Conservation (phyloP, 2,329 filamentous ascomycete genomes). For the Alternaria arborescens region DNA sequence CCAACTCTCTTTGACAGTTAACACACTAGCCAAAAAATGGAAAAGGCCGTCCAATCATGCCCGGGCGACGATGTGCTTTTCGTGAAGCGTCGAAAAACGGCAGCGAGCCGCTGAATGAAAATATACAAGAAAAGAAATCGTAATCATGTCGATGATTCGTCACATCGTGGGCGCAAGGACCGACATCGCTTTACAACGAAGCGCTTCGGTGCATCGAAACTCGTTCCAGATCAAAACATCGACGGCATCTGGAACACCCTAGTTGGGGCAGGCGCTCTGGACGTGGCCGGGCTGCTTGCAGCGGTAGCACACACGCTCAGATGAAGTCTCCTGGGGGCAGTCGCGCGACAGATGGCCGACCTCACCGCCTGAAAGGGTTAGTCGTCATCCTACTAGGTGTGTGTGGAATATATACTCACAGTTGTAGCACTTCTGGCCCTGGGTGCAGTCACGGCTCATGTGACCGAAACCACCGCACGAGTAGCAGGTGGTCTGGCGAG, state of each 20-base stretch:
- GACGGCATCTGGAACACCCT: conserved; percentile 51
- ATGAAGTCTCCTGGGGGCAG: conserved; percentile 89
- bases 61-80: conserved; percentile 50
- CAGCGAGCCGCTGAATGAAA: conserved; percentile 51
- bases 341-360: conserved; percentile 94
- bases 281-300: conserved; percentile 88
- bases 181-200: conserved; percentile 31
- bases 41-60: conserved; percentile 51
- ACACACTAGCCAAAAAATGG: conserved; percentile 34
- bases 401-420: conserved; percentile 62
- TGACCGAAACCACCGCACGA: conserved; percentile 97
- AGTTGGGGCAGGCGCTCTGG: conserved; percentile 92
- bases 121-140: conserved; percentile 52
- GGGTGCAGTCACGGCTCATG: conserved; percentile 97
- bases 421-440: conserved; percentile 99
- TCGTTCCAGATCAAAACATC: conserved; percentile 43
- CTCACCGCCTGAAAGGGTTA: conserved; percentile 68
- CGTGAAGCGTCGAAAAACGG: conserved; percentile 49
- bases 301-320: conserved; percentile 99
- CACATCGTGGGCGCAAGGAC: conserved; percentile 40
- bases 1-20: conserved; percentile 47
- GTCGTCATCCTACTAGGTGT: conserved; percentile 15
- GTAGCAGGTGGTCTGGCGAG: conserved; percentile 78
- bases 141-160: conserved; percentile 46
- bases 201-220: conserved; percentile 38